phyloP scores from a whole-genome alignment of 805 yeast species.

The Saccharomycopsis fibuligera region DNA sequence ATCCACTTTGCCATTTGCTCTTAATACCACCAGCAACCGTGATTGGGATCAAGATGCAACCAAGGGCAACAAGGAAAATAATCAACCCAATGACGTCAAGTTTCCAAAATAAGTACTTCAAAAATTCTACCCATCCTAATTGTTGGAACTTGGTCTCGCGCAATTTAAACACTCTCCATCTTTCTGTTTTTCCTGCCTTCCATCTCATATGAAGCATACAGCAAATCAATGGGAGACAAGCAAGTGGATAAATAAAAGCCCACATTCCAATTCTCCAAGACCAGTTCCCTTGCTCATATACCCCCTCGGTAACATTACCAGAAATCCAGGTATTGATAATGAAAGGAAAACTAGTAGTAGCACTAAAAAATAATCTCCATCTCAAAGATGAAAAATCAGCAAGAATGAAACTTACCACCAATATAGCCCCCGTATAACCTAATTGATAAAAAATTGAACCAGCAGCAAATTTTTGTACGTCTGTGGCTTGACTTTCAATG shows the following conservation, averaged over 20 bases:
- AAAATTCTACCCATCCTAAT: constrained; percentile 23
- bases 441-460: constrained; percentile 43
- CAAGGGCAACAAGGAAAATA: constrained; percentile 48
- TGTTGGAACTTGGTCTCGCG: constrained; percentile 22
- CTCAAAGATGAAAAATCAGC: constrained; percentile 64
- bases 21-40: constrained; percentile 66
- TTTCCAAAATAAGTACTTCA: constrained; percentile 50
- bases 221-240: constrained; percentile 41
- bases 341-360: constrained; percentile 64
- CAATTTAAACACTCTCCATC: constrained; percentile 32
- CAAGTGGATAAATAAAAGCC: constrained; percentile 51
- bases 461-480: constrained; percentile 47
- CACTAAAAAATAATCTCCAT: constrained; percentile 63
- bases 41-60: constrained; percentile 63
- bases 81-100: constrained; percentile 60
- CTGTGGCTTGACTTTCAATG: constrained; percentile 48
- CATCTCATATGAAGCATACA: constrained; percentile 42
- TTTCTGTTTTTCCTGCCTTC: constrained; percentile 38
- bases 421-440: constrained; percentile 58
- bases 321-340: constrained; percentile 75
- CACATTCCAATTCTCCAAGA: constrained; percentile 55
- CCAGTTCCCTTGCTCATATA: constrained; percentile 38
- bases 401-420: constrained; percentile 49
- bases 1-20: constrained; percentile 51
- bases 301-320: constrained; percentile 47